Conservation (phyloP, 176 grass and related monocot genomes). For the Carex scoparia region DNA sequence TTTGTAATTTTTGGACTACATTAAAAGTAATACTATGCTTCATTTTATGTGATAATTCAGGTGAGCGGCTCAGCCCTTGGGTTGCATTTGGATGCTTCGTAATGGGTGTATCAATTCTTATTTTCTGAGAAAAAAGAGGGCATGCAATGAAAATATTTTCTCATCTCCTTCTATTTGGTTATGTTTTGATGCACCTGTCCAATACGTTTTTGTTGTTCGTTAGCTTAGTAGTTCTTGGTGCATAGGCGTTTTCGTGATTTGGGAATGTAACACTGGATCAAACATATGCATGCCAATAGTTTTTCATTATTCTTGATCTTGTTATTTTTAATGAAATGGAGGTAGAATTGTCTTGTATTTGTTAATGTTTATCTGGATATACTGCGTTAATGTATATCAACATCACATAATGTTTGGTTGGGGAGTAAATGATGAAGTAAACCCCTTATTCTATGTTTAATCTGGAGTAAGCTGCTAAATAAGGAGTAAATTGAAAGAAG, state of each 20-base stretch:
- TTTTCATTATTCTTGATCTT: background rate
- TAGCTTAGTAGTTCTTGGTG: background rate
- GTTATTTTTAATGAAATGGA: background rate
- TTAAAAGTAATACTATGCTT: background rate
- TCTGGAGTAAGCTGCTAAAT: no score
- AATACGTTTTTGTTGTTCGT: background rate
- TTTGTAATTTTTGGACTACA: background rate
- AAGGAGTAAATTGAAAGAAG: no score
- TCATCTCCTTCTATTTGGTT: background rate
- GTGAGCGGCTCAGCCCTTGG: conserved; percentile 42
- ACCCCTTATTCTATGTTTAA: no score
- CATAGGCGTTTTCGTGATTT: conserved; percentile 14
- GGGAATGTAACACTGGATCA: conserved; percentile 7
- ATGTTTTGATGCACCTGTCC: background rate
- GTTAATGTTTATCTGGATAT: background rate
- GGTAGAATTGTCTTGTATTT: background rate
- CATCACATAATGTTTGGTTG: no score
- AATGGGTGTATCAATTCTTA: conserved; percentile 41
- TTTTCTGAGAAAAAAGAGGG: conserved; percentile 28
- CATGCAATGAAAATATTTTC: background rate
- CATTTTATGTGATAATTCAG: conserved; percentile 10
- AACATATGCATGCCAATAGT: conserved; percentile 8
- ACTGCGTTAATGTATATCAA: background rate
- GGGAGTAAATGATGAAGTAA: no score
- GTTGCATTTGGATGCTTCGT: conserved; percentile 37